These are phyloP conservation scores for Wallacemonas sp. DNA, from an alignment of 208 protist species.

Conservation along the genomic window DNA sequence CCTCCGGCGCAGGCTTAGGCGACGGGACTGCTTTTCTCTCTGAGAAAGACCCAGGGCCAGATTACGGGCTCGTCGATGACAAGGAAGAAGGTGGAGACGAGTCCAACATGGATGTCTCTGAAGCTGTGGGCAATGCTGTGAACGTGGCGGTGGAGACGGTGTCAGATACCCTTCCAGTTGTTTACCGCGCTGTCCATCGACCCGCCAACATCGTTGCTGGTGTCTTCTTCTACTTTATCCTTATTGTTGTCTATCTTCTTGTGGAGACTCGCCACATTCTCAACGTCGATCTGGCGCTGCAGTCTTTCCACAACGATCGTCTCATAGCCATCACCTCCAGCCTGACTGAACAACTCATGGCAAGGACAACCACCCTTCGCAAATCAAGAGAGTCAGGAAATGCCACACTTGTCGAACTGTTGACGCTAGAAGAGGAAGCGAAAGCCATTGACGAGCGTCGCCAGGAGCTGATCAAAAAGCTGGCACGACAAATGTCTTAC, in stretches of 20 bases:
- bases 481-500: constrained; percentile 39
- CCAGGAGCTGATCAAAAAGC: constrained; percentile 24
- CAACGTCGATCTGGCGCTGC: constrained; percentile 27
- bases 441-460: background rate
- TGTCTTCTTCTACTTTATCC: constrained; percentile 64
- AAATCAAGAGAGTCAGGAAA: constrained; percentile 4
- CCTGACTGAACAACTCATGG: constrained; percentile 33
- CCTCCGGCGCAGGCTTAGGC: background rate
- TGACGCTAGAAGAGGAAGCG: constrained; percentile 13
- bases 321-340: constrained; percentile 43
- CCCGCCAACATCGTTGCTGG: constrained; percentile 27
- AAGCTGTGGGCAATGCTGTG: background rate
- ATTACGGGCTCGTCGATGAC: background rate
- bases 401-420: constrained; percentile 1
- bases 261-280: constrained; percentile 26
- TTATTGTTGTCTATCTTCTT: constrained; percentile 57
- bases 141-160: background rate
- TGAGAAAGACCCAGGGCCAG: constrained; percentile 9
- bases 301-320: constrained; percentile 44
- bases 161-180: background rate
- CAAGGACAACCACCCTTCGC: background rate
- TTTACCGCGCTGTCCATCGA: constrained; percentile 14
- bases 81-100: background rate
- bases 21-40: background rate
- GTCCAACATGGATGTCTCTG: background rate